phyloP scores from a whole-genome alignment of 1,284 basidiomycete genomes.

The Malassezia dermatis region DNA sequence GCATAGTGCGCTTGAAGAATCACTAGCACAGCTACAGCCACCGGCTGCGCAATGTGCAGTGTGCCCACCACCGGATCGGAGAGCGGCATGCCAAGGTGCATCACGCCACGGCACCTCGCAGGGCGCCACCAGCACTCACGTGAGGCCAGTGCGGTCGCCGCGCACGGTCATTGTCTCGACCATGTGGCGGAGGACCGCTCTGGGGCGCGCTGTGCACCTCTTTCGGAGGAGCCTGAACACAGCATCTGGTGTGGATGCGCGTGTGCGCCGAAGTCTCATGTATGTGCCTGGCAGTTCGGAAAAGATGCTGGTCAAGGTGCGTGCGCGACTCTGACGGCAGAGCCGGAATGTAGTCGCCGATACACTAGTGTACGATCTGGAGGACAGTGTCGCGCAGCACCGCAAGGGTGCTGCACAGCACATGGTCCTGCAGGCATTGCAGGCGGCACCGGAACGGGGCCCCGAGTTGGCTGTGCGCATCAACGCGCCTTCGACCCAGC shows the following conservation, averaged over 20 bases:
- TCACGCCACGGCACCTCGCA: background rate
- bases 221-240: background rate
- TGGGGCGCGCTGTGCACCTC: background rate
- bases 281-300: slow-evolving; percentile 43
- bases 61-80: background rate
- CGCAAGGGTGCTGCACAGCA: slow-evolving; percentile 36
- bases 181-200: background rate
- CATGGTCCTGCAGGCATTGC: slow-evolving; percentile 34
- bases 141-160: background rate
- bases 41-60: background rate
- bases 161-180: background rate
- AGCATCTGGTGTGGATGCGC: background rate
- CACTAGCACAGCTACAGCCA: background rate
- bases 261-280: slow-evolving; percentile 18
- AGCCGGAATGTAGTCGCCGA: slow-evolving; percentile 24
- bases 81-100: background rate
- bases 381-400: slow-evolving; percentile 41
- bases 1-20: background rate
- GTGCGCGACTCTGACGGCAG: slow-evolving; percentile 3
- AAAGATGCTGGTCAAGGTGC: slow-evolving; percentile 40
- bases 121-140: background rate
- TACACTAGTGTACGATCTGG: slow-evolving; percentile 42
- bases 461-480: slow-evolving; percentile 42
- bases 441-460: slow-evolving; percentile 19
- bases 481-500: slow-evolving; percentile 34